Conservation (phyloP, 306 rosid genomes). For the Calophaca sinica region DNA sequence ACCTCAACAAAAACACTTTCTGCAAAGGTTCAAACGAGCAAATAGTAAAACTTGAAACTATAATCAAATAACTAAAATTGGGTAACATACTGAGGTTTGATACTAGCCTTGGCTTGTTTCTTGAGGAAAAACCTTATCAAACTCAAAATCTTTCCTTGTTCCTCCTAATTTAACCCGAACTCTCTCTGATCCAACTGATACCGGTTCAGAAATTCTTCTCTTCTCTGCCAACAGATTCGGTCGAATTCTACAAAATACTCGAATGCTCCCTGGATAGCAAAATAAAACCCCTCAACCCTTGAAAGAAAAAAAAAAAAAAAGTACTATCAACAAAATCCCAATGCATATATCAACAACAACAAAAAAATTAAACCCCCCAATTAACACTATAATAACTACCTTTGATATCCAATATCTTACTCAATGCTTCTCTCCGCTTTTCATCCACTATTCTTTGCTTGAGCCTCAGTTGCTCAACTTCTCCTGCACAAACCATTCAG, state of each 20-base stretch:
- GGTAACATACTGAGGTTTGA: slow-evolving; percentile 18
- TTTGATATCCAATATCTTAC: slow-evolving; percentile 87
- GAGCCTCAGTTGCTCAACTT: slow-evolving; percentile 67
- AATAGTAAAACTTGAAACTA: slow-evolving; percentile 35
- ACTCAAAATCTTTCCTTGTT: slow-evolving; percentile 75
- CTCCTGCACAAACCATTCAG: slow-evolving; percentile 60
- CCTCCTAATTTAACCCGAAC: slow-evolving; percentile 68
- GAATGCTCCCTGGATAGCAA: slow-evolving; percentile 75
- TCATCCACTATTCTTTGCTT: slow-evolving; percentile 57
- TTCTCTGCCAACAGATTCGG: slow-evolving; percentile 59
- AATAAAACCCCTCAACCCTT: slow-evolving; percentile 38
- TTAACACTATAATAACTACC: slow-evolving; percentile 50
- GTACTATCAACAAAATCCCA: slow-evolving; percentile 2
- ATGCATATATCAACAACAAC: neutral
- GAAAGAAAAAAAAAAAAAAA: neutral
- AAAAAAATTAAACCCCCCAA: neutral
- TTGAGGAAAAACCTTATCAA: slow-evolving; percentile 80
- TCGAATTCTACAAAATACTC: slow-evolving; percentile 87
- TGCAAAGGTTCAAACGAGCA: slow-evolving; percentile 50
- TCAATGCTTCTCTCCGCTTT: slow-evolving; percentile 80
- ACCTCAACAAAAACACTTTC: slow-evolving; percentile 84
- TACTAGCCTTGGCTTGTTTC: slow-evolving; percentile 86
- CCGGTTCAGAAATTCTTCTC: slow-evolving; percentile 60
- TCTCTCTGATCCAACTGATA: slow-evolving; percentile 70
- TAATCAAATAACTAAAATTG: slow-evolving; percentile 42